Base-by-base conservation (phyloP, 352 stramenopile species). In the Phytophthora gonapodyides region DNA sequence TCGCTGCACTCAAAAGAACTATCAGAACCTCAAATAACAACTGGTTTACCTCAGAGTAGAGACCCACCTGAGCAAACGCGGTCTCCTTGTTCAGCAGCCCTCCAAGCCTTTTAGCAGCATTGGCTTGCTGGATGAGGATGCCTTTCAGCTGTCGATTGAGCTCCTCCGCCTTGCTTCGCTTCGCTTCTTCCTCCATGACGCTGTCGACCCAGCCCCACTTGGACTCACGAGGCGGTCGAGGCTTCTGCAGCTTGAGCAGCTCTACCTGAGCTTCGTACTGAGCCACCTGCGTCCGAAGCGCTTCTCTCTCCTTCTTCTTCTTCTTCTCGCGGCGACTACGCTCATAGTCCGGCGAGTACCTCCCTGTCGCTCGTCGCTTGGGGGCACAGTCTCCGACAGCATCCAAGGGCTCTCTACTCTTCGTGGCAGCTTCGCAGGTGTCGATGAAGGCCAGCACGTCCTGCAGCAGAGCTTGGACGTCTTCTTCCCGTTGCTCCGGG, bases 221-320 rank as follows among this genome's bases (percentile, higher is more conserved):
- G 34, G 13, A 45, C 9, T 41, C 21, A 43, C 24, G 47, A 16
- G 10, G 9, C 7, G 17, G 17, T 44, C 13, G 12, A 5, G 24
- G 24, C 30, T 50, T 43, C 9, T 41, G 43, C n/a, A 56, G 31
- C 11, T 10, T 21, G 13, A 67, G 16, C 27, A 61, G 37, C 30
- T 67, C 59, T 21, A 67, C 34, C n/a, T 67, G 43, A 5, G 36
- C 21, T 43, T 67, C 51, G 36, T 52, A 61, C 11, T 50, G 50
- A 2, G 24, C 38, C 15, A 67, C 17, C 45, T 67, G 43, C 9
- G 33, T 53, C 1, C 33, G 43, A 38, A 67, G 51, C n/a, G 27
- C 11, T 31, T 57, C 43, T 36, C 44, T 30, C 19, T 67, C 59
- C 3, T 7, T 8, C 16, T 67, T 67, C 36, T 67, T 67, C 36